Conservation (phyloP, 2,329 filamentous ascomycete species). For the Trichoderma simmonsii region DNA sequence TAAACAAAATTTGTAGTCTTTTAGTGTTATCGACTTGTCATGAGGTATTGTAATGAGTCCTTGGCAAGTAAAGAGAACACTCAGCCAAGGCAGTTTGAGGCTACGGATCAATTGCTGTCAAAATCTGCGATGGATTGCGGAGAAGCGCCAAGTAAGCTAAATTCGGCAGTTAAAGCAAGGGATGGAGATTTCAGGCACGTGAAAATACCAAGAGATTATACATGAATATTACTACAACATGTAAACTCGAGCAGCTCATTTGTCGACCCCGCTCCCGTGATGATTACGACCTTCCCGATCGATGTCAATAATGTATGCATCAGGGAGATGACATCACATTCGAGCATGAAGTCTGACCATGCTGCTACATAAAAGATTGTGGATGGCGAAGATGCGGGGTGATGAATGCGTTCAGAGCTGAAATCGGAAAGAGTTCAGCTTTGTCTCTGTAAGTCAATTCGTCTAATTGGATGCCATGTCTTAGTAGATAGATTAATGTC, state of each 20-base stretch:
- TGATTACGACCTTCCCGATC: slow-evolving; percentile 1
- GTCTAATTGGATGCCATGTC: background rate
- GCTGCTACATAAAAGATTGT: background rate
- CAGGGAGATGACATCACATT: background rate
- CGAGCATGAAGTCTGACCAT: background rate
- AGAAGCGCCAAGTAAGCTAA: background rate
- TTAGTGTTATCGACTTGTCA: background rate
- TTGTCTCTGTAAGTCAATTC: background rate
- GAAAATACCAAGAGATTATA: background rate
- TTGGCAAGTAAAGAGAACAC: background rate
- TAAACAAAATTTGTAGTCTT: background rate
- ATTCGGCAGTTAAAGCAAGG: background rate
- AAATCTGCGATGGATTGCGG: background rate
- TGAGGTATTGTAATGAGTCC: background rate
- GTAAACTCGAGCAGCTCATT: background rate
- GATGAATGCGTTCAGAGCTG: background rate
- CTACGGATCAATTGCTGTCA: background rate
- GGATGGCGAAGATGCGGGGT: background rate
- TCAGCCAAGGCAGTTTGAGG: background rate
- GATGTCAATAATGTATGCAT: background rate
- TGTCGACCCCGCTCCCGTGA: background rate
- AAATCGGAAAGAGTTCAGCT: background rate
- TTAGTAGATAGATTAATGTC: accelerated
- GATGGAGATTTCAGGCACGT: background rate
- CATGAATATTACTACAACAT: background rate